Conservation (phyloP, 208 protist species). For the Perkinsela sp. region DNA sequence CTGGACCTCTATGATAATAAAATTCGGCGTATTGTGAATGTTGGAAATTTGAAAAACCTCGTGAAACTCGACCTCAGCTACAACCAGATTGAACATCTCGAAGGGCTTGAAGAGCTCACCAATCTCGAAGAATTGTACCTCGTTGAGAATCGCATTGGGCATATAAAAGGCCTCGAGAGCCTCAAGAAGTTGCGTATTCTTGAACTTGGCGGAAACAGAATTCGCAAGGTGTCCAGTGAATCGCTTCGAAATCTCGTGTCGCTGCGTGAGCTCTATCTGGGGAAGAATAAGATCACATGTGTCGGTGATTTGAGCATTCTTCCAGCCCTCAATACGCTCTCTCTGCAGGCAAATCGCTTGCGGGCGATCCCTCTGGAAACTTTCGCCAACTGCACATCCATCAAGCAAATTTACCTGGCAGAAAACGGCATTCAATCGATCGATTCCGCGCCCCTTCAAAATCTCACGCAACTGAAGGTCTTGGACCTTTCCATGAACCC, state of each 20-base stretch:
- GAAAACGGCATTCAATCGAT: conserved; percentile 9
- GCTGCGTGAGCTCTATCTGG: conserved; percentile 49
- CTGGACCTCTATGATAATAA: conserved; percentile 74
- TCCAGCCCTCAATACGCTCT: conserved; percentile 18
- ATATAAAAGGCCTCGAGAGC: conserved; percentile 34
- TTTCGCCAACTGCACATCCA: conserved; percentile 12
- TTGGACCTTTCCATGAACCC: conserved; percentile 47
- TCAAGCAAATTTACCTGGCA: conserved; percentile 5
- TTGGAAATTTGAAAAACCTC: conserved; percentile 13
- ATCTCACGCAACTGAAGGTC: conserved; percentile 19
- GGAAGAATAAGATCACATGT: conserved; percentile 59
- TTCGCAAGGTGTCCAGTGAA: conserved; percentile 32
- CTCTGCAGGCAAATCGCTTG: conserved; percentile 56
- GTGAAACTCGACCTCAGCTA: conserved; percentile 58
- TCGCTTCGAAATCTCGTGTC: conserved; percentile 17
- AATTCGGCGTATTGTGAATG: conserved; percentile 20
- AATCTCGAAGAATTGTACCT: conserved; percentile 57
- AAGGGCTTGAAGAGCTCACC: conserved; percentile 23
- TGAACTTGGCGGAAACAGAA: conserved; percentile 55
- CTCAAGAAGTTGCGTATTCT: conserved; percentile 41
- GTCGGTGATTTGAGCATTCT: conserved; percentile 16
- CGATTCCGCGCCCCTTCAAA: neutral
- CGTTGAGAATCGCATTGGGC: conserved; percentile 65
- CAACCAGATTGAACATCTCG: conserved; percentile 46
- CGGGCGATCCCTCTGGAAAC: conserved; percentile 19